Base-by-base conservation (phyloP, 805 yeast species). In the Lipomyces mesembrius region DNA sequence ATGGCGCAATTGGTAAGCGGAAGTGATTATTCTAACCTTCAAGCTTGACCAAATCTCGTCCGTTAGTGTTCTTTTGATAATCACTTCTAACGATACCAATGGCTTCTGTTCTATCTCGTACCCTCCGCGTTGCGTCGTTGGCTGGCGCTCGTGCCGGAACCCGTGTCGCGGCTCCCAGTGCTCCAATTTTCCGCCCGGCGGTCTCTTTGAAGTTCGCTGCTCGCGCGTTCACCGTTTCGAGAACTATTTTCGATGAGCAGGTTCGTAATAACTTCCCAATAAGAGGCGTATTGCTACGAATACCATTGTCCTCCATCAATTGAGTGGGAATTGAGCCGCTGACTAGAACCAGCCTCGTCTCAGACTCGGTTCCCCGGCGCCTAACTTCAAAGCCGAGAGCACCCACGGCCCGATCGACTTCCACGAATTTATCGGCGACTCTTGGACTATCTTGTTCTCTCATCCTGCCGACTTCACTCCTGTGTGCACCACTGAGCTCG, bases 381-480 rank as follows among this genome's bases (percentile, higher is more conserved):
- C 98, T 77, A 88, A 93, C 79, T 92, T 92, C 84, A 82, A 83
- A 69, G 94, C 96, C 67, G 86, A 86, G 71, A 87, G 97, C 65
- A 90, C 97, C 67, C 83, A 83, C 71, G 98, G 98, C 66, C 85
- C 86, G 71, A 86, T 92, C 76, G 86, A 90, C 72, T 92, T 92
- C 87, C 96, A 92, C 82, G 88, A 93, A 69, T 92, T 83, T 83
- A 83, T 92, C 74, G 94, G 94, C 59, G 87, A 89, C 80, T 85
- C 88, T 58, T 92, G 98, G 98, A 87, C 88, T 59, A 88, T 92
- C 61, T 83, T 92, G 76, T 92, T 92, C 82, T 90, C 96, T 32
- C 98, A 92, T 80, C 98, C 98, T 70, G 97, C 92, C 64, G 98
- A 92, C 79, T 93, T 91, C 84, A 92, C 98, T 22, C 98, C 98